Conservation (phyloP, 306 rosid species). For the Quercus ilex region DNA sequence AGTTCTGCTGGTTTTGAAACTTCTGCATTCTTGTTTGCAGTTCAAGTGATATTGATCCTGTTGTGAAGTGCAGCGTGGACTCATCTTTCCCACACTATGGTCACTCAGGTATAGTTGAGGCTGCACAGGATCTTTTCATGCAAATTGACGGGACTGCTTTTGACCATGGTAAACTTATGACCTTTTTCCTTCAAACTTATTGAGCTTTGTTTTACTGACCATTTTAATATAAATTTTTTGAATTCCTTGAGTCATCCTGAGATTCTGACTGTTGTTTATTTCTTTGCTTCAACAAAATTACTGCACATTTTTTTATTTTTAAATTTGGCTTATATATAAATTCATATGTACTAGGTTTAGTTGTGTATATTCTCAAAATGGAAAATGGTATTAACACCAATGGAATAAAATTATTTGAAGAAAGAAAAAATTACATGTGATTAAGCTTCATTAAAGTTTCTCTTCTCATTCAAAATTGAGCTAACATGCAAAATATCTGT, state of each 20-base stretch:
- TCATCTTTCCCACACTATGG: slow-evolving; percentile 80
- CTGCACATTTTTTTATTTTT: neutral
- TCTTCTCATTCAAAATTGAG: neutral
- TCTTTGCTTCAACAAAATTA: neutral
- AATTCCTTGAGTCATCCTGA: neutral
- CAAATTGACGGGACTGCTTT: slow-evolving; percentile 70
- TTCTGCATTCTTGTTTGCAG: slow-evolving; percentile 42
- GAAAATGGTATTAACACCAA: neutral
- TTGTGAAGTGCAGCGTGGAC: slow-evolving; percentile 38
- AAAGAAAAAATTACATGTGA: neutral
- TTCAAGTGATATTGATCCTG: slow-evolving; percentile 38
- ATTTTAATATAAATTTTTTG: neutral
- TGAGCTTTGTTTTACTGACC: slow-evolving; percentile 12
- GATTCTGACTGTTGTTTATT: neutral
- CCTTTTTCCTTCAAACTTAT: slow-evolving; percentile 6
- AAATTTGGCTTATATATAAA: neutral
- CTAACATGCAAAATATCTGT: neutral
- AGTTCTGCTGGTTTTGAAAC: slow-evolving; percentile 12
- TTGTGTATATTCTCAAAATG: neutral
- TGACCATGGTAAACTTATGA: slow-evolving; percentile 42
- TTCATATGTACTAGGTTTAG: neutral
- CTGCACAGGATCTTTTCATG: slow-evolving; percentile 76
- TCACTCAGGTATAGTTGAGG: slow-evolving; percentile 84
- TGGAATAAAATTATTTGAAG: neutral
- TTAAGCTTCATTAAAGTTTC: neutral